Conservation (phyloP, 257 asterid genomes). For the Linaria vulgaris region DNA sequence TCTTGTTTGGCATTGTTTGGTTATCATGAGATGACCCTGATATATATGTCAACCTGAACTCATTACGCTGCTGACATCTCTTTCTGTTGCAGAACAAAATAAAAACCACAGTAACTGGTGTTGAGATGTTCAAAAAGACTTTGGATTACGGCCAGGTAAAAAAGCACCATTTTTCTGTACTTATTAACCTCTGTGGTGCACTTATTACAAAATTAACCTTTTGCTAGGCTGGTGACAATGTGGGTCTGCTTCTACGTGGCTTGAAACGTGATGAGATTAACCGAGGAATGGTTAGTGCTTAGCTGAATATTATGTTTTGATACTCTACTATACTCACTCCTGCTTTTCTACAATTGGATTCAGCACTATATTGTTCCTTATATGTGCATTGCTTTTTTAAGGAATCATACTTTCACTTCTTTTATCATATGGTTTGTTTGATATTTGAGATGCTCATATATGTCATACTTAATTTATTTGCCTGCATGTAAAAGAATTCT, state of each 20-base stretch:
- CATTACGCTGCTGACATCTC: conserved; percentile 15
- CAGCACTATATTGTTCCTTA: conserved; percentile 5
- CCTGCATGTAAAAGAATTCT: background rate
- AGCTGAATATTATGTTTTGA: conserved; percentile 3
- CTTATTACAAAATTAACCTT: conserved; percentile 18
- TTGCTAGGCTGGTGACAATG: conserved; percentile 96
- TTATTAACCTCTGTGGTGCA: background rate
- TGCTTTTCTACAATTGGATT: conserved; percentile 3
- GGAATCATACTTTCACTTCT: background rate
- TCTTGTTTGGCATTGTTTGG: background rate
- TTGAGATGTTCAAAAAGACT: conserved; percentile 97
- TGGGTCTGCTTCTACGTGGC: conserved; percentile 95
- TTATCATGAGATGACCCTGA: background rate
- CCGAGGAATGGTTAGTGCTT: conserved; percentile 84
- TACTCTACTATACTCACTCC: background rate
- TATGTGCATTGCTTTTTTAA: background rate
- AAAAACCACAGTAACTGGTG: conserved; percentile 94
- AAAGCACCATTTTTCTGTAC: background rate
- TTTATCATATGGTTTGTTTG: no score
- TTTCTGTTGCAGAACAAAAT: conserved; percentile 55
- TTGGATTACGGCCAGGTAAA: conserved; percentile 90
- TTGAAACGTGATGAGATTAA: conserved; percentile 85
- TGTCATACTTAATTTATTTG: no score
- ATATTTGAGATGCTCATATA: no score
- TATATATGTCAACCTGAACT: conserved; percentile 16